Percentiles rank a stretch among this genome's conserved stretches.
These are phyloP conservation scores for Geotrichum histeridarum DNA, from an alignment of 1,139 yeast species.

Conservation along the genomic window DNA sequence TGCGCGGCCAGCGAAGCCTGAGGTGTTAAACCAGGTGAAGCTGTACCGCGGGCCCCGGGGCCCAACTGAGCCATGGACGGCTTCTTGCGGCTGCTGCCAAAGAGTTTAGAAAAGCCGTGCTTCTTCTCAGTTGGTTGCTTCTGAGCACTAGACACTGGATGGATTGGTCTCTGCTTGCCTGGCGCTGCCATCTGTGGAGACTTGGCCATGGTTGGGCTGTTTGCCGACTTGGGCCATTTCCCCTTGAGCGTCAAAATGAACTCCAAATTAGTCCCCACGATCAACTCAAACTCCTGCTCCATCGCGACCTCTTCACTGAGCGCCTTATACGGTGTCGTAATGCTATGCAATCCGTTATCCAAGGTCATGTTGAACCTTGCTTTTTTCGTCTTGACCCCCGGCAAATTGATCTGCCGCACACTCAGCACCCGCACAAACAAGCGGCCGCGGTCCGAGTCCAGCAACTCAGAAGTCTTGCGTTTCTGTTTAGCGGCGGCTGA, in stretches of 20 bases:
- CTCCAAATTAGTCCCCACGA: constrained; percentile 62
- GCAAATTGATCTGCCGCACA: constrained; percentile 53
- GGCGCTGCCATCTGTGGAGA: background rate
- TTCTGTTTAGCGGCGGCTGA: background rate
- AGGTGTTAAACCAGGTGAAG: too few species aligned
- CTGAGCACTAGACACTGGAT: background rate
- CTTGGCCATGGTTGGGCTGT: too few species aligned
- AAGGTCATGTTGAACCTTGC: constrained; percentile 67
- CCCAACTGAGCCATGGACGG: background rate
- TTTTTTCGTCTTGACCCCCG: constrained; percentile 47
- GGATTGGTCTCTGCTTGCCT: background rate
- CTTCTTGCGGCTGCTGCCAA: constrained; percentile 34
- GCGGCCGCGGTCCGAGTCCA: constrained; percentile 58
- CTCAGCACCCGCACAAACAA: constrained; percentile 64
- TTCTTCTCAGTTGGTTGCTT: constrained; percentile 4
- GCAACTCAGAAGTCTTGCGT: constrained; percentile 25
- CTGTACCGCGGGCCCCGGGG: too few species aligned
- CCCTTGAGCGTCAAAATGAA: constrained; percentile 69
- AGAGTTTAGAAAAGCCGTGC: constrained; percentile 17
- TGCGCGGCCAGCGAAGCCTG: too few species aligned
- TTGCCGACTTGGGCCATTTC: constrained; percentile 41
- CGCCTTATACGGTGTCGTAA: constrained; percentile 62
- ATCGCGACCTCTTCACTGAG: constrained; percentile 46
- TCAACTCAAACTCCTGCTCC: constrained; percentile 79
- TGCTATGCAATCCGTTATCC: constrained; percentile 86